A percentile compares a stretch with the other conserved stretches of the same genome.
Conservation (phyloP, 441 rosid genomes). For the Isatis lusitanica region DNA sequence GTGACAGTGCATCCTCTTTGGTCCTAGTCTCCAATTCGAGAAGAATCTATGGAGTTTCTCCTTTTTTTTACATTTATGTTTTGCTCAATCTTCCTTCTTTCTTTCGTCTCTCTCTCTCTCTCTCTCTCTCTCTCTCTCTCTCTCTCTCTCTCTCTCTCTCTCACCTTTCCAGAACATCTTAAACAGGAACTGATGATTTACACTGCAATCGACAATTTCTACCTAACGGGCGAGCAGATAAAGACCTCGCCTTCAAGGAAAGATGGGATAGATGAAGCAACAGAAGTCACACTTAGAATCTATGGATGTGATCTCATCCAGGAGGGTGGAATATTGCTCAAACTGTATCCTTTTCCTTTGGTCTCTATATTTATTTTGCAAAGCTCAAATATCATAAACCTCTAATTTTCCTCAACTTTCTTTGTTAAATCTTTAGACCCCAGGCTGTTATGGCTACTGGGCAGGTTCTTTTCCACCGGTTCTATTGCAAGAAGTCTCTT, state of each 20-base stretch:
- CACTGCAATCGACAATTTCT: slow-evolving; percentile 89
- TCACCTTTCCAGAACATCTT: neutral
- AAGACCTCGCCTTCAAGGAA: slow-evolving; percentile 74
- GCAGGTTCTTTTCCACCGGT: slow-evolving; percentile 87
- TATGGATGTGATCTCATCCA: slow-evolving; percentile 95
- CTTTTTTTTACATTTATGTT: neutral
- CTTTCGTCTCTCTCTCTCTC: neutral
- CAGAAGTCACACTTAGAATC: slow-evolving; percentile 73
- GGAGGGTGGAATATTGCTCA: slow-evolving; percentile 86
- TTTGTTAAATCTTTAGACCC: slow-evolving; percentile 47
- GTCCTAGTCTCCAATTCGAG: too few species aligned
- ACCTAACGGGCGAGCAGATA: slow-evolving; percentile 72
- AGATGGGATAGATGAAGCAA: slow-evolving; percentile 83
- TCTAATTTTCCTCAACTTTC: neutral
- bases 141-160: neutral
- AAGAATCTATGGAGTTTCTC: too few species aligned
- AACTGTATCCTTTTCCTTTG: slow-evolving; percentile 52
- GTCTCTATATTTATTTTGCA: neutral
- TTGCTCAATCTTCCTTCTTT: neutral
- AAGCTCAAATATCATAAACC: neutral
- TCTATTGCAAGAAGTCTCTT: slow-evolving; percentile 93
- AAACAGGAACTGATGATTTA: slow-evolving; percentile 60
- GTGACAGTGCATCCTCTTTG: too few species aligned
- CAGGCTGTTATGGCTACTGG: slow-evolving; percentile 99
- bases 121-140: neutral